Percentiles rank a stretch among this genome's conserved stretches.
Conservation (phyloP, 257 asterid genomes). For the Capsicum baccatum region DNA sequence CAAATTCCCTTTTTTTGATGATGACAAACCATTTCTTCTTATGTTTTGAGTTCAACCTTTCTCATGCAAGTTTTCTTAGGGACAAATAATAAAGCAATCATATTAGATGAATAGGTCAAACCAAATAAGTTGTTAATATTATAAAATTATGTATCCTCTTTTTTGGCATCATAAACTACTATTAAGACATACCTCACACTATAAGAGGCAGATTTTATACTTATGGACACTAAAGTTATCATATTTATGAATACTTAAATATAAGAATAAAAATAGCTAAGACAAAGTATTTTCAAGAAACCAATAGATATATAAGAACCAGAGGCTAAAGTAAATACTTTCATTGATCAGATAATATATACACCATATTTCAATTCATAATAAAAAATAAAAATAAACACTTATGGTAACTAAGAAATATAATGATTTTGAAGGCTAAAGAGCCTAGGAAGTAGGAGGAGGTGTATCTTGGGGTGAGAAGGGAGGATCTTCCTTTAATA, state of each 20-base stretch:
- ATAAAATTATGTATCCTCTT: neutral
- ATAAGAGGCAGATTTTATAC: neutral
- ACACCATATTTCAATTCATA: neutral
- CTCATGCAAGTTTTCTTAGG: neutral
- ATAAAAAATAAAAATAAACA: neutral
- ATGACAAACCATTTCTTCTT: neutral
- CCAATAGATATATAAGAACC: neutral
- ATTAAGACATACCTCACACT: neutral
- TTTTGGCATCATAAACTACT: neutral
- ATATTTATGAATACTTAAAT: neutral
- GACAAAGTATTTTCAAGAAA: neutral
- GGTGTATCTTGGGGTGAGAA: neutral
- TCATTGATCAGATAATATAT: neutral
- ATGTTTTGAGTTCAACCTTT: neutral
- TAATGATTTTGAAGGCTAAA: neutral
- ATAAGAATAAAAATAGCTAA: neutral
- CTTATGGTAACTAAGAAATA: neutral
- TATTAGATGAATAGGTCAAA: neutral
- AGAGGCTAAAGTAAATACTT: neutral
- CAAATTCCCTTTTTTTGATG: neutral
- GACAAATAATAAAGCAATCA: neutral
- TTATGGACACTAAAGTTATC: neutral
- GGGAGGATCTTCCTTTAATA: neutral
- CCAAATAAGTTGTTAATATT: too few relatives aligned
- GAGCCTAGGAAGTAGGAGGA: neutral